Conservation (phyloP, 1,139 yeast species). For the Arxiozyma slooffiae region DNA sequence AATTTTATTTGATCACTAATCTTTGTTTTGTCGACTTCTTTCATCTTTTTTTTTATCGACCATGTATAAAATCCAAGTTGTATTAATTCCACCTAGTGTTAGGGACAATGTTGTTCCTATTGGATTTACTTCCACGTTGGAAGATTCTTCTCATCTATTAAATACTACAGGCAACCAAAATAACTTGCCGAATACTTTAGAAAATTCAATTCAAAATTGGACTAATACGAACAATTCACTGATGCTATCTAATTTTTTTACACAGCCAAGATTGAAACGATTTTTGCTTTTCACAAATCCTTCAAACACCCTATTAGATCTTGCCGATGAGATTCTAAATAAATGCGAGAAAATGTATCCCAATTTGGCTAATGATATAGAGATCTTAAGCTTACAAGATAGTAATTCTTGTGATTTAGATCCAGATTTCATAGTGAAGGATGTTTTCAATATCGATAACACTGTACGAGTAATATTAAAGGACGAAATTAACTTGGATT, state of each 20-base stretch:
- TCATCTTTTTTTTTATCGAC: neutral
- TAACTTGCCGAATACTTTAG: slow-evolving; percentile 1
- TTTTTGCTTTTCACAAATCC: slow-evolving; percentile 55
- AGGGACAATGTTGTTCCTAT: slow-evolving; percentile 7
- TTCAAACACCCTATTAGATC: slow-evolving; percentile 36
- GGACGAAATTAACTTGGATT: slow-evolving; percentile 30
- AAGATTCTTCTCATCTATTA: slow-evolving; percentile 8
- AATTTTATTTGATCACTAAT: too few relatives aligned
- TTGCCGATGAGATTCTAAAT: slow-evolving; percentile 41
- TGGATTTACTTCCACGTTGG: slow-evolving; percentile 3
- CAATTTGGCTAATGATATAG: slow-evolving; percentile 39
- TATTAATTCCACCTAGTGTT: slow-evolving; percentile 23
- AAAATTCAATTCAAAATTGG: slow-evolving; percentile 5
- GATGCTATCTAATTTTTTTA: slow-evolving; percentile 4
- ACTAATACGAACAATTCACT: slow-evolving; percentile 6
- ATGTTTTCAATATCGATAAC: slow-evolving; percentile 48
- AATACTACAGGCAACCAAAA: slow-evolving; percentile 5
- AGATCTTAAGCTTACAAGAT: slow-evolving; percentile 54
- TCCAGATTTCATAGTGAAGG: slow-evolving; percentile 57
- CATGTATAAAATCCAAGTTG: slow-evolving; percentile 25
- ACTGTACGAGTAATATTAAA: slow-evolving; percentile 46
- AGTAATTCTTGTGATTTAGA: slow-evolving; percentile 60
- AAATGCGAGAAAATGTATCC: slow-evolving; percentile 59
- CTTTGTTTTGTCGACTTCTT: neutral
- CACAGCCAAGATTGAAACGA: slow-evolving; percentile 32